A percentile compares a stretch with the other conserved stretches of the same genome.
These are phyloP conservation scores for Murraya paniculata DNA, from an alignment of 345 rosid genomes.

Conservation along the genomic window DNA sequence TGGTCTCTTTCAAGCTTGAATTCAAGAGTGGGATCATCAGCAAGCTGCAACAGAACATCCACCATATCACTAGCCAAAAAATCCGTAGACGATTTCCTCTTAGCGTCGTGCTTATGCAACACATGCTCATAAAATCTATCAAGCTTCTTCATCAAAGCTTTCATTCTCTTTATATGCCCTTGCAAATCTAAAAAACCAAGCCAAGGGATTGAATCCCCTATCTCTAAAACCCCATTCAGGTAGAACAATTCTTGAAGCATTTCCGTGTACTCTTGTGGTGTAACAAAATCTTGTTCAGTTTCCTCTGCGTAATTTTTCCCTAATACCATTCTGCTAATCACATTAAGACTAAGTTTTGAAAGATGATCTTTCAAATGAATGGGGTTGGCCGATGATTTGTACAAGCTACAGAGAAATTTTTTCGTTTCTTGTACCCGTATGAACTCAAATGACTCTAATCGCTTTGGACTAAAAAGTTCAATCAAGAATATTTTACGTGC, in stretches of 20 bases:
- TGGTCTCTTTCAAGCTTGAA: constrained; percentile 21
- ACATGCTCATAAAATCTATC: constrained; percentile 21
- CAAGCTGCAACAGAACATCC: constrained; percentile 19
- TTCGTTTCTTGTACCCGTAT: constrained; percentile 25
- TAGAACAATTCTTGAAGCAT: constrained; percentile 61
- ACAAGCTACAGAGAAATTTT: constrained; percentile 11
- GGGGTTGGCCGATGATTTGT: constrained; percentile 10
- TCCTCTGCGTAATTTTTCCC: constrained; percentile 51
- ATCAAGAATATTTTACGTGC: constrained; percentile 50
- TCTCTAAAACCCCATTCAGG: constrained; percentile 33
- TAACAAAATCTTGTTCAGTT: constrained; percentile 24
- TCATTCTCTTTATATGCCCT: constrained; percentile 26
- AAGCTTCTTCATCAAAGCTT: constrained; percentile 19
- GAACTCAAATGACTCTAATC: constrained; percentile 50
- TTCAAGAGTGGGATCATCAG: constrained; percentile 10
- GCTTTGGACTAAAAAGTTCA: constrained; percentile 23
- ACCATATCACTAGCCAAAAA: constrained; percentile 24
- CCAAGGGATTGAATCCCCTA: constrained; percentile 24
- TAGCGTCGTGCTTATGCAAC: constrained; percentile 19
- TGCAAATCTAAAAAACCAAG: constrained; percentile 19
- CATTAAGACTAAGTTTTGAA: constrained; percentile 39
- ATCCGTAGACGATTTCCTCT: constrained; percentile 5
- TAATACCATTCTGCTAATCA: constrained; percentile 55
- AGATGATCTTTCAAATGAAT: constrained; percentile 42
- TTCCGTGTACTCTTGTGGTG: constrained; percentile 52